Conservation (phyloP, 768 basidiomycete species). For the Lentinula sp. region DNA sequence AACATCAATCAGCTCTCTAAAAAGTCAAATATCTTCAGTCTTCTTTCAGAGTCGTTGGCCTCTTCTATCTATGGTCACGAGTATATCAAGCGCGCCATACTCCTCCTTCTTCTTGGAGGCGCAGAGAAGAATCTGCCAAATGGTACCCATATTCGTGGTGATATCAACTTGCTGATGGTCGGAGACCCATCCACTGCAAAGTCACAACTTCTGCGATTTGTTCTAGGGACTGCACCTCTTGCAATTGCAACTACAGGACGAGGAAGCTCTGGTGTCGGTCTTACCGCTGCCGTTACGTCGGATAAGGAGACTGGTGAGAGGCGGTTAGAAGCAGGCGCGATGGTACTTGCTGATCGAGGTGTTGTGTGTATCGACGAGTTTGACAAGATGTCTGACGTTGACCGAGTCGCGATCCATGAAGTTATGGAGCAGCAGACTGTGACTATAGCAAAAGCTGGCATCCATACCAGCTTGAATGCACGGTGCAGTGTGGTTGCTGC, state of each 20-base stretch:
- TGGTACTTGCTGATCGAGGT: conserved; percentile 98
- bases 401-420: conserved; percentile 98
- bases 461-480: conserved; percentile 96
- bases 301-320: conserved; percentile 98
- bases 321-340: conserved; percentile 94
- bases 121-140: conserved; percentile 97
- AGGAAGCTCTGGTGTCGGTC: conserved; percentile 97
- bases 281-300: conserved; percentile 97
- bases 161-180: conserved; percentile 99
- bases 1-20: conserved; percentile 92
- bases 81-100: conserved; percentile 89
- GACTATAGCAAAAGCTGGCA: conserved; percentile 98
- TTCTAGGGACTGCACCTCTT: conserved; percentile 90
- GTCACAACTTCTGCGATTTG: conserved; percentile 92
- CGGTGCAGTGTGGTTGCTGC: conserved; percentile 97
- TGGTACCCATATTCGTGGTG: conserved; percentile 97
- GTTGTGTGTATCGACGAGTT: conserved; percentile 99
- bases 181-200: conserved; percentile 99
- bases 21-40: conserved; percentile 76
- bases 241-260: conserved; percentile 98
- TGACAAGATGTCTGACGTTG: conserved; percentile 99
- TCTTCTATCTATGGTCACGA: conserved; percentile 97
- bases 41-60: conserved; percentile 92
- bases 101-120: conserved; percentile 90
- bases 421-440: conserved; percentile 99